phyloP scores from a whole-genome alignment of 768 basidiomycete species.

The Rhodosporidiobolus sp. region DNA sequence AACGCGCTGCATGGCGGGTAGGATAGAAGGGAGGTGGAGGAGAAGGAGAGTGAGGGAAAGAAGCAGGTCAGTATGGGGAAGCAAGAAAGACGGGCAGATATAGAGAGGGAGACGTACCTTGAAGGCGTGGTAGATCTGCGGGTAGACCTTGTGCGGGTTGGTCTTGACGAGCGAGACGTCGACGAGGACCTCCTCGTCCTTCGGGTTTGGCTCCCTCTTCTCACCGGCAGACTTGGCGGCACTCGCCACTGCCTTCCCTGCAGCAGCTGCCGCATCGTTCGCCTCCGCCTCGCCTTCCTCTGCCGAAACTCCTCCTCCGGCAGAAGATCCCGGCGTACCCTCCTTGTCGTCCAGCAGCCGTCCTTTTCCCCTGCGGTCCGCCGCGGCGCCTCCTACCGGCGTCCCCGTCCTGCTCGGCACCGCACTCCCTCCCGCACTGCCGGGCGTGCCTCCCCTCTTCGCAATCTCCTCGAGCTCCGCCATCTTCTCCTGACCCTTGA shows the following conservation, averaged over 20 bases:
- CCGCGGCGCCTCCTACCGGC: slow-evolving; percentile 2
- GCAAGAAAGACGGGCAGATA: not conserved
- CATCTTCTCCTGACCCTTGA: slow-evolving; percentile 61
- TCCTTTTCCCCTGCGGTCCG: slow-evolving; percentile 32
- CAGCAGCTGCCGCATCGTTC: slow-evolving; percentile 32
- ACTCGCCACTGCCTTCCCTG: slow-evolving; percentile 41
- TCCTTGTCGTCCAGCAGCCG: slow-evolving; percentile 38
- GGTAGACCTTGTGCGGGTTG: slow-evolving; percentile 92
- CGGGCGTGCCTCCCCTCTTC: slow-evolving; percentile 57
- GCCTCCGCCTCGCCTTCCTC: slow-evolving; percentile 4
- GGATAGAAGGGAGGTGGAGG: not conserved
- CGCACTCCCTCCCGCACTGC: slow-evolving; percentile 54
- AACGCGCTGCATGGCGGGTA: slow-evolving; percentile 53
- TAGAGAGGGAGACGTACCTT: slow-evolving; percentile 53
- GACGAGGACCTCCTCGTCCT: slow-evolving; percentile 61
- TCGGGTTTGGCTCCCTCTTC: slow-evolving; percentile 58
- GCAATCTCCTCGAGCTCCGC: slow-evolving; percentile 72
- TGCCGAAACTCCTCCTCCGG: not conserved
- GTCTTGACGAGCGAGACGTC: slow-evolving; percentile 79
- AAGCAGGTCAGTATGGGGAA: not conserved
- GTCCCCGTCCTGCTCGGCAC: not conserved
- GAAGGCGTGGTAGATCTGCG: slow-evolving; percentile 91
- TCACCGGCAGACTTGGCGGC: slow-evolving; percentile 54
- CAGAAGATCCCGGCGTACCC: slow-evolving; percentile 45
- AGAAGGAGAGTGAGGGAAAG: not conserved